Evolutionary conservation across 2,329 filamentous ascomycete species (phyloP).

Genomic region (Aspergillus sp.): DNA sequence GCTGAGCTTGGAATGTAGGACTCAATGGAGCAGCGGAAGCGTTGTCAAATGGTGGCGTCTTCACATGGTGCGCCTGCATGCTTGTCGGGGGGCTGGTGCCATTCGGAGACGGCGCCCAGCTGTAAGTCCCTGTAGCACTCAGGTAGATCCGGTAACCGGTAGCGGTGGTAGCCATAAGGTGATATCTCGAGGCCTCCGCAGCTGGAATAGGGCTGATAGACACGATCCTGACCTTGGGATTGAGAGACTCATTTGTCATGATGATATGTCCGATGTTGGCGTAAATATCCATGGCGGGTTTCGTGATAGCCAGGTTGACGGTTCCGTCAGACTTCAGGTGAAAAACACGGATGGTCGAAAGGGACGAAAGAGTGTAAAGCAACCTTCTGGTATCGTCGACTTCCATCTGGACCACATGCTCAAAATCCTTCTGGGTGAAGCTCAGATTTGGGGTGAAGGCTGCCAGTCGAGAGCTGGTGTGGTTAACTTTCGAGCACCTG

Average conservation of each 20-base stretch:
- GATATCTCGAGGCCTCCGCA: conserved; percentile 72
- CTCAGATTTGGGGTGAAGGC: conserved; percentile 43
- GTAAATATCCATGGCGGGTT: conserved; percentile 48
- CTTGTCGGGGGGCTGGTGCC: conserved; percentile 70
- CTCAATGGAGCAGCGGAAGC: conserved; percentile 20
- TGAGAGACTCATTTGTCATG: conserved; percentile 59
- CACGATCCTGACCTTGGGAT: conserved; percentile 67
- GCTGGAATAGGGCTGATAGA: conserved; percentile 82
- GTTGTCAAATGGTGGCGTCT: conserved; percentile 65
- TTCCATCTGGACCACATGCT: conserved; percentile 69
- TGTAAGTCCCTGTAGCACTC: conserved; percentile 72
- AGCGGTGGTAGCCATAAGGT: conserved; percentile 82
- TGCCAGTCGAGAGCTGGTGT: conserved; percentile 67
- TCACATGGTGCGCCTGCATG: conserved; percentile 97
- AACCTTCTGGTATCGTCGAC: conserved; percentile 84
- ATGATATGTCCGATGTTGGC: conserved; percentile 82
- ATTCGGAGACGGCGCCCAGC: conserved; percentile 47
- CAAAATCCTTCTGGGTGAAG: conserved; percentile 42
- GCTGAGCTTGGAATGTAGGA: conserved; percentile 17
- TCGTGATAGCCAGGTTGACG: conserved; percentile 50
- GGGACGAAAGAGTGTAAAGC: conserved; percentile 83
- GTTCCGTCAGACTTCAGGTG: conserved; percentile 62
- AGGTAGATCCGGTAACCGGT: conserved; percentile 89
- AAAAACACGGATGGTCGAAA: conserved; percentile 85
- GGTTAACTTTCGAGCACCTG: conserved; percentile 80